Conservation (phyloP, 2,329 filamentous ascomycete genomes). For the Claviceps maximensis region DNA sequence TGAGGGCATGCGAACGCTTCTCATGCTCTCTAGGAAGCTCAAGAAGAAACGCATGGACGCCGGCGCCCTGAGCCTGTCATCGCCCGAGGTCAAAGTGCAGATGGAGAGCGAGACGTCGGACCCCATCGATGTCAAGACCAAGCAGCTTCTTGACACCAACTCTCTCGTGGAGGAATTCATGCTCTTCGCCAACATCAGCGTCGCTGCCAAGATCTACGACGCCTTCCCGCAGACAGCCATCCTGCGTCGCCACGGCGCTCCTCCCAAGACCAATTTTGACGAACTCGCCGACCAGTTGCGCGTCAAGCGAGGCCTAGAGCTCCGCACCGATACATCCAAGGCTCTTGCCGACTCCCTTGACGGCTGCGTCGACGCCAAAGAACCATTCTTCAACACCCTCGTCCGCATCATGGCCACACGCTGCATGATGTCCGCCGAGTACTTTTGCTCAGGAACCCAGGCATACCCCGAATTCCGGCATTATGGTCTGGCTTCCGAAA, state of each 20-base stretch:
- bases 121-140: slow-evolving; percentile 91
- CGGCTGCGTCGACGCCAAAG: slow-evolving; percentile 59
- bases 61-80: slow-evolving; percentile 86
- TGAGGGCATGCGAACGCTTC: slow-evolving; percentile 70
- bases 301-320: slow-evolving; percentile 67
- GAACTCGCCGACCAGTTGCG: slow-evolving; percentile 84
- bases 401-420: slow-evolving; percentile 94
- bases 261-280: slow-evolving; percentile 93
- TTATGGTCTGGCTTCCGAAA: slow-evolving; percentile 89
- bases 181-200: slow-evolving; percentile 93
- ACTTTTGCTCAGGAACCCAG: slow-evolving; percentile 91
- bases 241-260: slow-evolving; percentile 79
- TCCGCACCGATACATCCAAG: slow-evolving; percentile 75
- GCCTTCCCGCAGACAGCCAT: slow-evolving; percentile 93
- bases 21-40: slow-evolving; percentile 83
- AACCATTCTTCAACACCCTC: slow-evolving; percentile 97
- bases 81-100: slow-evolving; percentile 94
- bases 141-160: slow-evolving; percentile 87
- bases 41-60: slow-evolving; percentile 94
- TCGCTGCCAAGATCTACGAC: slow-evolving; percentile 79
- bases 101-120: slow-evolving; percentile 93
- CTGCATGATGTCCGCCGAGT: slow-evolving; percentile 98
- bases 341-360: slow-evolving; percentile 92
- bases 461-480: slow-evolving; percentile 90
- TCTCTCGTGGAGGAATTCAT: slow-evolving; percentile 98